Percentiles rank a stretch among this genome's conserved stretches.
Evolutionary conservation across 192 early-diverging fungal genomes (phyloP).

Genomic region (Phlyctochytrium bullatum): DNA sequence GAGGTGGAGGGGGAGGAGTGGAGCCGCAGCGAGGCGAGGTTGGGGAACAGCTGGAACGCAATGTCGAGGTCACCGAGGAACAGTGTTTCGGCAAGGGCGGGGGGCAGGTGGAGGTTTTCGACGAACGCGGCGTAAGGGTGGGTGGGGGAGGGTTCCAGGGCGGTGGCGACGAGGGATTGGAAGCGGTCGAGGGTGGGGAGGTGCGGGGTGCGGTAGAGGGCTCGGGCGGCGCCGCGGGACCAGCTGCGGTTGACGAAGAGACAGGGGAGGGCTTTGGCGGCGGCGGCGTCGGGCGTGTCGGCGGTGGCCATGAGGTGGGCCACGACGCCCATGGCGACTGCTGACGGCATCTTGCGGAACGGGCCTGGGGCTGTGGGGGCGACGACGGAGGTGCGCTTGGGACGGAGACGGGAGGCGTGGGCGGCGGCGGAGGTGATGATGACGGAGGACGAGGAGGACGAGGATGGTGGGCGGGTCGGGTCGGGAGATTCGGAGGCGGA

Average conservation of each 20-base stretch:
- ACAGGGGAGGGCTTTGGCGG: not conserved
- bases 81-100: constrained; percentile 18
- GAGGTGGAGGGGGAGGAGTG: constrained; percentile 9
- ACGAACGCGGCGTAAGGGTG: constrained; percentile 17
- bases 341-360: too few relatives aligned
- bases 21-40: constrained; percentile 9
- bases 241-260: not conserved
- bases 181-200: not conserved
- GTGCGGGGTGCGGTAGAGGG: not conserved
- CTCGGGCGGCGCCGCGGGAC: not conserved
- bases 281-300: not conserved
- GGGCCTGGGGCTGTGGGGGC: too few relatives aligned
- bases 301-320: too few relatives aligned
- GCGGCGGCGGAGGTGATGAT: too few relatives aligned
- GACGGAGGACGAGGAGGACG: too few relatives aligned
- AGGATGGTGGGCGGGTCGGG: too few relatives aligned
- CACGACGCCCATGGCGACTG: too few relatives aligned
- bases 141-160: constrained; percentile 1
- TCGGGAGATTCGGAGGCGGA: too few relatives aligned
- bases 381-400: too few relatives aligned
- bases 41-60: constrained; percentile 32
- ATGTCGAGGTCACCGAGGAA: constrained; percentile 44
- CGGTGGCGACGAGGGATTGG: constrained; percentile 4
- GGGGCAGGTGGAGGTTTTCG: not conserved
- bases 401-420: too few relatives aligned